A percentile compares a stretch with the other conserved stretches of the same genome.
These are phyloP conservation scores for Phaseolus lunatus DNA, from an alignment of 306 rosid species.

Conservation along the genomic window DNA sequence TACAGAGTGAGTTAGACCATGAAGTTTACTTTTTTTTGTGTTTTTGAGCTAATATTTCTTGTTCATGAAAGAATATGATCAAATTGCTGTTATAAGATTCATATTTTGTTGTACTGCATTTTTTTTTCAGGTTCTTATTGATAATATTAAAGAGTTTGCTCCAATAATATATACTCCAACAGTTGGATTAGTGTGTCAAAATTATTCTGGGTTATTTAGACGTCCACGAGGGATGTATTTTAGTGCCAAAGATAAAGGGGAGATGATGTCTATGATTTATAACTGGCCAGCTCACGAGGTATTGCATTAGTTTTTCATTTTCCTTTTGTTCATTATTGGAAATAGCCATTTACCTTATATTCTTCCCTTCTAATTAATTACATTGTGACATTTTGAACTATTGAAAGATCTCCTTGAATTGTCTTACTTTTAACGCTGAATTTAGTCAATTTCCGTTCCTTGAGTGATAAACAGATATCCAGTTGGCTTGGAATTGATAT, in stretches of 20 bases:
- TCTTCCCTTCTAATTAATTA: slow-evolving; percentile 9
- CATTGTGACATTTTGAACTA: slow-evolving; percentile 31
- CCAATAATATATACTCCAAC: slow-evolving; percentile 98
- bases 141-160: slow-evolving; percentile 91
- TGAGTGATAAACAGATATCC: slow-evolving; percentile 21
- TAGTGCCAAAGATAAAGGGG: slow-evolving; percentile 98
- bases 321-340: slow-evolving; percentile 27
- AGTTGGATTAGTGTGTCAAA: slow-evolving; percentile 95
- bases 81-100: slow-evolving; percentile 37
- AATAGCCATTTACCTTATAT: background rate
- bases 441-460: slow-evolving; percentile 3
- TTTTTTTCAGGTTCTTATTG: slow-evolving; percentile 81
- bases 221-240: slow-evolving; percentile 99
- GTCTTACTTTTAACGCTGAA: slow-evolving; percentile 27
- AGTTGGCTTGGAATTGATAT: slow-evolving; percentile 22
- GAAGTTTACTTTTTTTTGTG: background rate
- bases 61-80: slow-evolving; percentile 31
- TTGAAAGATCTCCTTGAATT: slow-evolving; percentile 22
- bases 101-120: slow-evolving; percentile 32
- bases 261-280: slow-evolving; percentile 99
- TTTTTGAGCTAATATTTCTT: slow-evolving; percentile 15
- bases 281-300: slow-evolving; percentile 95
- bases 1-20: slow-evolving; percentile 76
- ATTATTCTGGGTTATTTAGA: slow-evolving; percentile 94
- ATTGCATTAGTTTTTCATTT: slow-evolving; percentile 33